Base-by-base conservation (phyloP, 352 stramenopile genomes). In the Aphanomyces stellatus region DNA sequence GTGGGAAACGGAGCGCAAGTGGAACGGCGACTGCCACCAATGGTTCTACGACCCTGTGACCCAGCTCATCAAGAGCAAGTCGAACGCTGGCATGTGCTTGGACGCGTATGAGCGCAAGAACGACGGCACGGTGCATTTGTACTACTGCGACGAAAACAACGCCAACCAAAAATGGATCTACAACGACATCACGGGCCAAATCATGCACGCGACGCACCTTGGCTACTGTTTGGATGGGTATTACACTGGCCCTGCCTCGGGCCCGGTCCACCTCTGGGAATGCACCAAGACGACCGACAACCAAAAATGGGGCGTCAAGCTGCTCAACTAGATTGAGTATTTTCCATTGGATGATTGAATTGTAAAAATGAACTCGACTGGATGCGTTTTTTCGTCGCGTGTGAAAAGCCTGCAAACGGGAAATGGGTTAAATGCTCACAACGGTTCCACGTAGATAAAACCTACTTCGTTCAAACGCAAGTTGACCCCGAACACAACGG, bases 141-240 rank as follows among this genome's bases (percentile, higher is more conserved):
- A 78, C 62, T 66, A 65, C 22, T 90, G 82, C 57, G 70, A 84
- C 19, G 76, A 82, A 24, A 68, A 65, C 22, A 76, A 85, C 63
- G 27, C n/a, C 15, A 88, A 88, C 70, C 82, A 90, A 65, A 87
- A 88, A 61, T 91, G 80, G 80, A 71, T 55, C 35, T 83, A 74
- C 53, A 77, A 91, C 19, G 69, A 72, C 30, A 31, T 69, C 2
- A 85, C 82, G 1, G 74, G 75, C 0, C 69, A 76, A 60, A 63
- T 91, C 0, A 74, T 71, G 30, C 78, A 89, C 42, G 71, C 49
- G 2, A 77, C 55, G 11, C 72, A 85, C 65, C 57, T 67, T 27
- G 73, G 71, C 17, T 78, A 88, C 53, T 91, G 82, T 34, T 68
- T 91, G 65, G 69, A 62, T 69, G 78, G 85, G 55, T 43, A 75